These are phyloP conservation scores for Ramularia collo-cygni DNA, from an alignment of 2,329 filamentous ascomycete species.

Conservation along the genomic window DNA sequence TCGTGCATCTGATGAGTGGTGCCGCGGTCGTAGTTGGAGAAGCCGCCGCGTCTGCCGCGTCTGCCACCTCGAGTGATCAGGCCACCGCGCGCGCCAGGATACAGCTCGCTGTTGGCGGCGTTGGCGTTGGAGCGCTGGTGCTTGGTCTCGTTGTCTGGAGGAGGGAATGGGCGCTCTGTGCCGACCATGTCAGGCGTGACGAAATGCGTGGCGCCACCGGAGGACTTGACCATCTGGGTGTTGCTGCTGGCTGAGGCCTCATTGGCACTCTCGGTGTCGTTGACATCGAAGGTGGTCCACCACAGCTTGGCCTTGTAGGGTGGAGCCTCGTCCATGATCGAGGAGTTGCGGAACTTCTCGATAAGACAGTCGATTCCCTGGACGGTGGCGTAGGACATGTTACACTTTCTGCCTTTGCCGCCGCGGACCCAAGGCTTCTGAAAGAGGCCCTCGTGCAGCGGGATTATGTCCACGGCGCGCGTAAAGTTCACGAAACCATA, in stretches of 20 bases:
- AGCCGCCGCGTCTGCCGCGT: conserved; percentile 44
- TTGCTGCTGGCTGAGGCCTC: too few species aligned
- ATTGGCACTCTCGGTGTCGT: too few species aligned
- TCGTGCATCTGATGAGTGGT: conserved; percentile 43
- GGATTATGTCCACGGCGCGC: conserved; percentile 66
- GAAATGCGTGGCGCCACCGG: conserved; percentile 23
- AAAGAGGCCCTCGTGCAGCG: conserved; percentile 51
- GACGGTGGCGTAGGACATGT: conserved; percentile 87
- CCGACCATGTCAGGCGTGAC: conserved; percentile 46
- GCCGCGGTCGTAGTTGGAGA: conserved; percentile 75
- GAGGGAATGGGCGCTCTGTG: conserved; percentile 67
- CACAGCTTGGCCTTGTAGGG: conserved; percentile 81
- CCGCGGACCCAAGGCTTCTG: conserved; percentile 49
- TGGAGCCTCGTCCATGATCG: conserved; percentile 80
- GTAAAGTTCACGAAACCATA: conserved; percentile 97
- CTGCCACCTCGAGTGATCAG: conserved; percentile 48
- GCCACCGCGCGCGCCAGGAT: conserved; percentile 66
- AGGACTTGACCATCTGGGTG: too few species aligned
- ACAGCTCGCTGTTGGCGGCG: conserved; percentile 78
- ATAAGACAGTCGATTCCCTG: conserved; percentile 88
- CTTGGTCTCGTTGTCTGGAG: conserved; percentile 77
- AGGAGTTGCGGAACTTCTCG: conserved; percentile 94
- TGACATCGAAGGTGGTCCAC: conserved; percentile 39
- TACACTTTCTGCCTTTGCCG: conserved; percentile 64
- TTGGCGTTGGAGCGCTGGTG: conserved; percentile 83